Base-by-base conservation (phyloP, 495 filamentous ascomycete genomes). In the Lophium mytilinum region DNA sequence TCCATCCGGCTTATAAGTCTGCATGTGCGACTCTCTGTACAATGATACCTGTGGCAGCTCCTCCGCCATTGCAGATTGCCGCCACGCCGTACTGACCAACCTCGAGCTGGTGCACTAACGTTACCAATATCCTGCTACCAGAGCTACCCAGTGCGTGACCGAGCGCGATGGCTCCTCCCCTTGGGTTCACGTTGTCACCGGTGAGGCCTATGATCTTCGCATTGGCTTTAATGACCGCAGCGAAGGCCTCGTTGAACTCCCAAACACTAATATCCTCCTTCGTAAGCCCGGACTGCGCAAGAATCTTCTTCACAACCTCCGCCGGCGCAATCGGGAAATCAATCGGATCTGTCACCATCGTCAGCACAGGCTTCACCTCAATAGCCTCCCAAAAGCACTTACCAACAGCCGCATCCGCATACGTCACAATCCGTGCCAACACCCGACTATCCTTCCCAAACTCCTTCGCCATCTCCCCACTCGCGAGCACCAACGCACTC, bases 171-270 rank as follows among this genome's bases (percentile, higher is more conserved):
- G 93, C 93, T 48, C 93, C 93, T 52, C 93, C 93, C 0, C 90
- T 78, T 19, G 83, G 84, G 66, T 98, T 98, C 37, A 98, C 88
- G 34, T 80, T 86, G 9, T 84, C 84, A 41, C 78, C 73, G 57
- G 90, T 77, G 9, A 96, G 80, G 36, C 83, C 86, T 21, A 95
- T 83, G 57, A 91, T 92, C 85, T 93, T 87, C 65, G 89, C 86
- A 63, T 96, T 96, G 9, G 92, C 92, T 70, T 91, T 90, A 71
- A 96, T 95, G 12, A 96, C 92, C 0, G 88, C 92, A 12, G 92
- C 92, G 69, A 98, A 98, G 0, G 93, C 93, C 69, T 98, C 93
- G 70, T 98, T 98, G 72, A 98, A 93, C 71, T 98, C 93, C 91
- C 92, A 96, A 3, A 95, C 73, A 2, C 90, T 83, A 18, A 98